Percentiles rank a stretch among this genome's conserved stretches.
Conservation (phyloP, 129 eudicot species). For the Tagetes erecta region DNA sequence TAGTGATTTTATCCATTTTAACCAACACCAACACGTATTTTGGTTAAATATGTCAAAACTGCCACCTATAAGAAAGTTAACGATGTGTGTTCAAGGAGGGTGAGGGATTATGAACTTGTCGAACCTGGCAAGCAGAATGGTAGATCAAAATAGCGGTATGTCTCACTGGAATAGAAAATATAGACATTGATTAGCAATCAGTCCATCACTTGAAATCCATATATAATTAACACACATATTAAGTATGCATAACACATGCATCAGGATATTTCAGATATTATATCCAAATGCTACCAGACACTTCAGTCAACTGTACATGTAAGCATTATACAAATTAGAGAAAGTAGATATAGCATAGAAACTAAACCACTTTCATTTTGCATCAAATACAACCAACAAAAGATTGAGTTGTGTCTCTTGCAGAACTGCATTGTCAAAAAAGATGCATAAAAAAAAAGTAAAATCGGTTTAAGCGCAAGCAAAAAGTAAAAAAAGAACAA, state of each 20-base stretch:
- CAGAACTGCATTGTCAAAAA: neutral
- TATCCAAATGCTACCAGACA: neutral
- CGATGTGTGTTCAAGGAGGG: neutral
- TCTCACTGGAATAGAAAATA: constrained; percentile 52
- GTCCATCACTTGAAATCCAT: neutral
- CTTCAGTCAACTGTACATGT: neutral
- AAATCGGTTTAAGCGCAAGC: neutral
- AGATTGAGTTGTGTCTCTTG: neutral
- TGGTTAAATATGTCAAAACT: neutral
- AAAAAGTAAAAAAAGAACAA: neutral
- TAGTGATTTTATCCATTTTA: neutral
- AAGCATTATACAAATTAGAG: neutral
- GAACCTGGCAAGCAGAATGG: constrained; percentile 81
- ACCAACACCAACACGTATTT: neutral
- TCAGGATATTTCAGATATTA: no score
- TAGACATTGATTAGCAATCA: constrained; percentile 13
- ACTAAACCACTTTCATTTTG: neutral
- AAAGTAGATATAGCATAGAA: neutral
- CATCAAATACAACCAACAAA: neutral
- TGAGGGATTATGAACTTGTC: neutral
- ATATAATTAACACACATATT: neutral
- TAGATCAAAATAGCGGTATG: constrained; percentile 74
- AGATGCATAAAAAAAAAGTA: neutral
- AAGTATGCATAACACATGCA: no score
- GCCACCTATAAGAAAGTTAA: neutral